phyloP scores from a whole-genome alignment of 768 basidiomycete genomes.

The Pisolithus marmoratus region DNA sequence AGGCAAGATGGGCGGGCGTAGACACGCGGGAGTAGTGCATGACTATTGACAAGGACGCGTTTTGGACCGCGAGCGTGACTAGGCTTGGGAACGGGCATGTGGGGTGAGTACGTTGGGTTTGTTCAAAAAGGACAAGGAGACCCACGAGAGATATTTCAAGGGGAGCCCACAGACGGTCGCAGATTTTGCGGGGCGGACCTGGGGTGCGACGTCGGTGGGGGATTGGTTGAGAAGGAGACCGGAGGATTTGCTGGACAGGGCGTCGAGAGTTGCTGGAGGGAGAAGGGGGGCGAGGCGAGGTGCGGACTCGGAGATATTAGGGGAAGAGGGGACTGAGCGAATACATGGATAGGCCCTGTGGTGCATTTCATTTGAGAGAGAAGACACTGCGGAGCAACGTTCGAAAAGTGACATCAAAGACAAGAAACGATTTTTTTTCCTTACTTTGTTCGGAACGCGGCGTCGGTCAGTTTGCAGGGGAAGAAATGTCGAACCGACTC shows the following conservation, averaged over 20 bases:
- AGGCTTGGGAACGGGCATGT: slow-evolving; percentile 37
- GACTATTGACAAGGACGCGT: slow-evolving; percentile 91
- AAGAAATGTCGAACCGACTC: no score
- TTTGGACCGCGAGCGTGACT: slow-evolving; percentile 88
- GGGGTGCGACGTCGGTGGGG: slow-evolving; percentile 29
- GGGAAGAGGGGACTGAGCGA: slow-evolving; percentile 48
- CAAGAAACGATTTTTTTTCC: neutral
- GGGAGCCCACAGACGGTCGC: slow-evolving; percentile 68
- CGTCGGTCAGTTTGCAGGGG: no score
- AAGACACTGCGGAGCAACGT: slow-evolving; percentile 21
- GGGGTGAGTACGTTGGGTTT: slow-evolving; percentile 3
- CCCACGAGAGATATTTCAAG: slow-evolving; percentile 78
- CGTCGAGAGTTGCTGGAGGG: slow-evolving; percentile 41
- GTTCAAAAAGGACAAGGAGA: slow-evolving; percentile 9
- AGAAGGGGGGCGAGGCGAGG: slow-evolving; percentile 49
- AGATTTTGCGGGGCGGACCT: slow-evolving; percentile 18
- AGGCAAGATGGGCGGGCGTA: slow-evolving; percentile 67
- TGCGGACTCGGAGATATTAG: slow-evolving; percentile 18
- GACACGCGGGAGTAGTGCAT: slow-evolving; percentile 99
- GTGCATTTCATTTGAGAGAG: slow-evolving; percentile 48
- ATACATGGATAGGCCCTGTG: slow-evolving; percentile 53
- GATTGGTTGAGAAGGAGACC: slow-evolving; percentile 31
- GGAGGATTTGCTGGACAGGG: slow-evolving; percentile 36
- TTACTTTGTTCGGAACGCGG: neutral
- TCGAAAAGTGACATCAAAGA: slow-evolving; percentile 11